Percentiles rank a stretch among this genome's conserved stretches.
phyloP scores from a whole-genome alignment of 176 grass and related monocot genomes.

The Triticum dicoccoides region DNA sequence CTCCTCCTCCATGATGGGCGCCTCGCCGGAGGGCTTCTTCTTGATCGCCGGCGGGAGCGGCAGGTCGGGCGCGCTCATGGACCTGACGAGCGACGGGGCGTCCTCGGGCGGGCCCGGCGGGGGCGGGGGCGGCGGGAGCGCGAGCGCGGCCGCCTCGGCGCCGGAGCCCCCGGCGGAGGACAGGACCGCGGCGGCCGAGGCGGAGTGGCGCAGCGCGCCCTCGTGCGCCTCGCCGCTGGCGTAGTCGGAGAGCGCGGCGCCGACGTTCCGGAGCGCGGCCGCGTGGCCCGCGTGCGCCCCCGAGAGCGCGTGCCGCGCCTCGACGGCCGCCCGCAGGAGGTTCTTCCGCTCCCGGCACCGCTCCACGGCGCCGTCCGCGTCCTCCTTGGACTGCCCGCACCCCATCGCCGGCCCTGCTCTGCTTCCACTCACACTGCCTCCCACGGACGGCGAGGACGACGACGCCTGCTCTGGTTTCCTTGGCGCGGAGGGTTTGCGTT shows the following conservation, averaged over 20 bases:
- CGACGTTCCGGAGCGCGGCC: conserved; percentile 57
- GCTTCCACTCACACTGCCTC: neutral
- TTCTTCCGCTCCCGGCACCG: conserved; percentile 70
- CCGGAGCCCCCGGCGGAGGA: conserved; percentile 7
- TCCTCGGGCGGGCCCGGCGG: conserved; percentile 15
- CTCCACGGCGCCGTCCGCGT: conserved; percentile 45
- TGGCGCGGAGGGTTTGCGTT: conserved; percentile 18
- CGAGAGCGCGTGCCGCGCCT: conserved; percentile 49
- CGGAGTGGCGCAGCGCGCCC: neutral
- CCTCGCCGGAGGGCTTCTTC: conserved; percentile 48
- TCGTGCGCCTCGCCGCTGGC: conserved; percentile 28
- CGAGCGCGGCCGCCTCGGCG: neutral
- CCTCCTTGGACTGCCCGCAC: conserved; percentile 63
- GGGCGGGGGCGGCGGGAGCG: conserved; percentile 37
- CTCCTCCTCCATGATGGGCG: conserved; percentile 39
- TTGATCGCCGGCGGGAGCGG: conserved; percentile 5
- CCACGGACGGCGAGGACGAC: neutral
- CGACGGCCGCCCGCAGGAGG: conserved; percentile 41
- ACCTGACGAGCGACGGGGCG: conserved; percentile 30
- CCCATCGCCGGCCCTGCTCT: conserved; percentile 20
- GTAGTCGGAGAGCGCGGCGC: conserved; percentile 72
- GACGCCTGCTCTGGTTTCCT: neutral
- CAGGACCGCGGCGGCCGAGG: neutral
- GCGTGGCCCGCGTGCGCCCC: conserved; percentile 63
- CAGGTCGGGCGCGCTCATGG: conserved; percentile 53